Evolutionary conservation across 2,329 filamentous ascomycete genomes (phyloP).

Genomic region (Colletotrichum neosansevieriae): DNA sequence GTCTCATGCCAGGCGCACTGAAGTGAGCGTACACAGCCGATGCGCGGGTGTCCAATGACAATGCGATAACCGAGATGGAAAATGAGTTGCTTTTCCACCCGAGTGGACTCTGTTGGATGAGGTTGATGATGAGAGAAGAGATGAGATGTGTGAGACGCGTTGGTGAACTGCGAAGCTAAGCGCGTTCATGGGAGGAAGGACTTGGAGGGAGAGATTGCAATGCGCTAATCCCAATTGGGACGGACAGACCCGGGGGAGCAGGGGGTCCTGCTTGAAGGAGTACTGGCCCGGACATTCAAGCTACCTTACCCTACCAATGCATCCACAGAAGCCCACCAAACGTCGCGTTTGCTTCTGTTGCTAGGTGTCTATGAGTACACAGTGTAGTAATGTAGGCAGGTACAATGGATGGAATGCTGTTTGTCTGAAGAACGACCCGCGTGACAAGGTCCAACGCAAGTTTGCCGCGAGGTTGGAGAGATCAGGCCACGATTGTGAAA

Average conservation of each 20-base stretch:
- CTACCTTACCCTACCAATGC: background rate
- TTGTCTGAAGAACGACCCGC: too few species aligned
- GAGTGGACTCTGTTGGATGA: constrained; percentile 28
- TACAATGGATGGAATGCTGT: too few species aligned
- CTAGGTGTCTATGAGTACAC: too few species aligned
- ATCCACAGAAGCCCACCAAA: constrained; percentile 12
- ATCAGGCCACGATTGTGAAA: too few species aligned
- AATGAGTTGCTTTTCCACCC: background rate
- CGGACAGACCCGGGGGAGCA: constrained; percentile 17
- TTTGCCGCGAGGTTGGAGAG: too few species aligned
- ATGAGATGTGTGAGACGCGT: constrained; percentile 41
- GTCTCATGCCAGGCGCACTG: constrained; percentile 34
- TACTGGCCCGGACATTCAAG: constrained; percentile 14
- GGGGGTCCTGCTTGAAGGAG: constrained; percentile 16
- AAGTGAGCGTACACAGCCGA: constrained; percentile 7
- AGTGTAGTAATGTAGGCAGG: too few species aligned
- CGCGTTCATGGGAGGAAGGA: constrained; percentile 37
- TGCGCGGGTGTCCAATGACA: background rate
- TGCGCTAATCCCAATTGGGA: constrained; percentile 30
- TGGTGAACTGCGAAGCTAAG: constrained; percentile 39
- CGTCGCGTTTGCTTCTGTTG: background rate
- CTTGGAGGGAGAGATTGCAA: constrained; percentile 39
- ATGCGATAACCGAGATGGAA: constrained; percentile 14
- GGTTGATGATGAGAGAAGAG: constrained; percentile 39
- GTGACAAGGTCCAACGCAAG: too few species aligned